Percentiles rank a stretch among this genome's conserved stretches.
Conservation (phyloP, 768 basidiomycete species). For the Rubroboletus pulcherrimus region DNA sequence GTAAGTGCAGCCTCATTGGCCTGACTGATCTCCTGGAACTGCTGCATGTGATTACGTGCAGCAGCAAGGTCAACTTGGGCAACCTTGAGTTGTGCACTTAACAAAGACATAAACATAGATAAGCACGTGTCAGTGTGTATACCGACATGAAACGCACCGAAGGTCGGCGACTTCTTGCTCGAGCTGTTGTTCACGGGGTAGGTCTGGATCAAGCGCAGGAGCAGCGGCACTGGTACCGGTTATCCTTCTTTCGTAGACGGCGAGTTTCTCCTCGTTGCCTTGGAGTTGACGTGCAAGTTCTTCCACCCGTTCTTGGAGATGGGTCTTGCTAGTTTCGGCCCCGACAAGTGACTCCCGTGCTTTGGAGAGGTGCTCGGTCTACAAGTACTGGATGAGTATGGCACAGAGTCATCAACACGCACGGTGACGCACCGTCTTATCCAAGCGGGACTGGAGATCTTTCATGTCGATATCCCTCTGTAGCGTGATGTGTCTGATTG, state of each 20-base stretch:
- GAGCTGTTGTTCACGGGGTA: slow-evolving; percentile 72
- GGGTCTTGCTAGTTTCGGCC: slow-evolving; percentile 75
- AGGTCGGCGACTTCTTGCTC: slow-evolving; percentile 84
- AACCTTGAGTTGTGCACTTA: slow-evolving; percentile 70
- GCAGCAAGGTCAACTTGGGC: slow-evolving; percentile 72
- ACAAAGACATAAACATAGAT: not conserved
- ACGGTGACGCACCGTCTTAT: slow-evolving; percentile 54
- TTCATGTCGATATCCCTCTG: slow-evolving; percentile 80
- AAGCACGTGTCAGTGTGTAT: not conserved
- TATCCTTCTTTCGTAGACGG: slow-evolving; percentile 76
- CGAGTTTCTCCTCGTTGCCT: slow-evolving; percentile 78
- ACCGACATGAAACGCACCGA: slow-evolving; percentile 44
- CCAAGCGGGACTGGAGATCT: slow-evolving; percentile 68
- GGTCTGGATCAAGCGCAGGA: slow-evolving; percentile 39
- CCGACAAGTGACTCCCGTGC: slow-evolving; percentile 66
- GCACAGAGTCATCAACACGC: not conserved
- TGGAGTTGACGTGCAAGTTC: slow-evolving; percentile 54
- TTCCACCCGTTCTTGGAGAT: slow-evolving; percentile 63
- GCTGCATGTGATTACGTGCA: slow-evolving; percentile 69
- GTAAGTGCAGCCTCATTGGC: slow-evolving; percentile 76
- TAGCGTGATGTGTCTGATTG: slow-evolving; percentile 63
- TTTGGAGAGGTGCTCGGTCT: slow-evolving; percentile 64
- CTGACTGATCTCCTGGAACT: slow-evolving; percentile 83
- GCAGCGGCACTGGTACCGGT: slow-evolving; percentile 29
- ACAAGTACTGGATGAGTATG: slow-evolving; percentile 10